phyloP scores from a whole-genome alignment of 2,329 filamentous ascomycete species.

The Trichoderma sp. region DNA sequence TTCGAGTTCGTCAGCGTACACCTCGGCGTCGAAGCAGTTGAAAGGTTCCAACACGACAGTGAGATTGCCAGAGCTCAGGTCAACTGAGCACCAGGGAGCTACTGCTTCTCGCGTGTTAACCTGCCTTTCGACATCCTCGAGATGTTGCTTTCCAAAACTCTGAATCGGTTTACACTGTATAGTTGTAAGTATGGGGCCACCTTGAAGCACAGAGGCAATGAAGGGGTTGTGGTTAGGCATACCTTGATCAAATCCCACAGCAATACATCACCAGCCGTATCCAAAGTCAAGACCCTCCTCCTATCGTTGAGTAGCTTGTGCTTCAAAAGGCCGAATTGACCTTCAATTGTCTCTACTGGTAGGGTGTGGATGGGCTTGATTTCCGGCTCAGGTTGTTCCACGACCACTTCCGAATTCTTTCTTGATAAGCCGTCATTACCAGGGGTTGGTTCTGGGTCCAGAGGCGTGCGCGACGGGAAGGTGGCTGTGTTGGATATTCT shows the following conservation, averaged over 20 bases:
- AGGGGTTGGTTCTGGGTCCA: conserved; percentile 56
- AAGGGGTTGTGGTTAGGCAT: conserved; percentile 22
- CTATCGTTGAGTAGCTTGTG: conserved; percentile 89
- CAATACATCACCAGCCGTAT: conserved; percentile 91
- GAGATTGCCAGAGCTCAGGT: conserved; percentile 87
- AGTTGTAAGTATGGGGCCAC: conserved; percentile 20
- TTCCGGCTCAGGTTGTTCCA: conserved; percentile 33
- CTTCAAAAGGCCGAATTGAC: conserved; percentile 92
- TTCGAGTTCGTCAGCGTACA: conserved; percentile 88
- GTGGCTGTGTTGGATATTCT: conserved; percentile 80
- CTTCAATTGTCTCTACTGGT: conserved; percentile 82
- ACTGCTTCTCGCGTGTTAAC: conserved; percentile 88
- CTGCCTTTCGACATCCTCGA: conserved; percentile 85
- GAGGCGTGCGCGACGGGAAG: conserved; percentile 60
- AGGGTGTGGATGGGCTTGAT: conserved; percentile 63
- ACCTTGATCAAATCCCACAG: conserved; percentile 92
- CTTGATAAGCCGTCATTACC: conserved; percentile 45
- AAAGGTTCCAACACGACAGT: conserved; percentile 91
- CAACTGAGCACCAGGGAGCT: conserved; percentile 93
- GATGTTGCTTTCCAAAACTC: conserved; percentile 89
- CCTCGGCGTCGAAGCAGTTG: conserved; percentile 95
- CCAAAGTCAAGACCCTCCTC: conserved; percentile 82
- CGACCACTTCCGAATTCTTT: conserved; percentile 34
- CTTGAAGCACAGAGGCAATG: too few relatives aligned
- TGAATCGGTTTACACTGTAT: conserved; percentile 76